phyloP scores from a whole-genome alignment of 768 basidiomycete species.

The Rhodotorula diobovata region DNA sequence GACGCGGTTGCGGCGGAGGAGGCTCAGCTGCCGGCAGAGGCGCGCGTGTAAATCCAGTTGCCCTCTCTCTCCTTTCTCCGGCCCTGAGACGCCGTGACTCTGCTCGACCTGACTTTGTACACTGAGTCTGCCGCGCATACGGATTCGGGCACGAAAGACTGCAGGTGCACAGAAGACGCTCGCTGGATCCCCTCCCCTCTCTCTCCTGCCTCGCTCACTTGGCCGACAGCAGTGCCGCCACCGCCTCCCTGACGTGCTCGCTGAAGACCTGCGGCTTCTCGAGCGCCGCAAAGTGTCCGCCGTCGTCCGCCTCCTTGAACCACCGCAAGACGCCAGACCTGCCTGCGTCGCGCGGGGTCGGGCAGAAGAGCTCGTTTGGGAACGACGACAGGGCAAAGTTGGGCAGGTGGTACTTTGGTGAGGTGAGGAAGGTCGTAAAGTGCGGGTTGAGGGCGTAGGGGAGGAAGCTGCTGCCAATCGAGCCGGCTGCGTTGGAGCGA shows the following conservation, averaged over 20 bases:
- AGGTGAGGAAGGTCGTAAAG: slow-evolving; percentile 19
- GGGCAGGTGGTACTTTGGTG: slow-evolving; percentile 14
- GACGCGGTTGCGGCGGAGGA: background rate
- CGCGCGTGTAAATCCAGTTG: background rate
- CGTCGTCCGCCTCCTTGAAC: slow-evolving; percentile 23
- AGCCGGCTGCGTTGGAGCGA: background rate
- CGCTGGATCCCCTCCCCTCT: background rate
- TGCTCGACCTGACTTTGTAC: no score
- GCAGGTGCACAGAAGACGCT: no score
- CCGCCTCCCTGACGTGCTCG: slow-evolving; percentile 24
- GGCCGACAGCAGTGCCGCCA: background rate
- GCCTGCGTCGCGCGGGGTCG: background rate
- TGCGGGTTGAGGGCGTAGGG: slow-evolving; percentile 33
- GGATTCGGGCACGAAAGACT: no score
- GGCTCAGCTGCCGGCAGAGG: background rate
- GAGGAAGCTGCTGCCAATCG: slow-evolving; percentile 28
- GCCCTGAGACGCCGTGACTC: no score
- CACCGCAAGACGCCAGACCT: slow-evolving; percentile 15
- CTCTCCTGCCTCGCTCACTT: background rate
- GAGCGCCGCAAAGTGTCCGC: slow-evolving; percentile 31
- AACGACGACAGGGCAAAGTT: slow-evolving; percentile 15
- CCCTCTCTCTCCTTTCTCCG: background rate
- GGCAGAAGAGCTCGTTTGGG: slow-evolving; percentile 23
- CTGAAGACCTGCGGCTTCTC: slow-evolving; percentile 26
- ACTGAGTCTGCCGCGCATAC: no score